A percentile compares a stretch with the other conserved stretches of the same genome.
Conservation (phyloP, 345 rosid species). For the Sonneratia caseolaris region DNA sequence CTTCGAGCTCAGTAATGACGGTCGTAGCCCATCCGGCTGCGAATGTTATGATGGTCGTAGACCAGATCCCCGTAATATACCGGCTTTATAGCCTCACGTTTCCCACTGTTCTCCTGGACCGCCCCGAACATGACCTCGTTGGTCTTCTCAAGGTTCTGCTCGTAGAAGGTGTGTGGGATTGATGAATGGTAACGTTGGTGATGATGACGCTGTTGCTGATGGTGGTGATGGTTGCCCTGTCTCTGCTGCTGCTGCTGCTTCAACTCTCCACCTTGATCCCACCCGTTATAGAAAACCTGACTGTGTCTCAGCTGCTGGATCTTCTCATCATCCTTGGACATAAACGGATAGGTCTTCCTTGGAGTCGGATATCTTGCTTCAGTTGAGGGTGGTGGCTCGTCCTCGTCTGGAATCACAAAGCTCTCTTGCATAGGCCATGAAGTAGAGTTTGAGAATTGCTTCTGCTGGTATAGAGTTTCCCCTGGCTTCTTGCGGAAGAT, state of each 20-base stretch:
- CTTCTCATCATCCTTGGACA: conserved; percentile 92
- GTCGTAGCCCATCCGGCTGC: conserved; percentile 31
- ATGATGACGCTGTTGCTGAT: conserved; percentile 46
- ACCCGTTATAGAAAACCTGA: conserved; percentile 56
- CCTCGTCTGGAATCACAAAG: conserved; percentile 61
- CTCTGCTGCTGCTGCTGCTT: conserved; percentile 38
- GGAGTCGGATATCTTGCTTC: conserved; percentile 83
- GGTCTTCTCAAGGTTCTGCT: conserved; percentile 66
- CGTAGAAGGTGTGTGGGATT: conserved; percentile 60
- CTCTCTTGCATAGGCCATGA: conserved; percentile 68
- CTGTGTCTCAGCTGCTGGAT: conserved; percentile 82
- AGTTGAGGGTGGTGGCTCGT: conserved; percentile 82
- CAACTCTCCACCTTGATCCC: conserved; percentile 65
- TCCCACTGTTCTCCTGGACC: conserved; percentile 59
- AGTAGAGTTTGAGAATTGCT: conserved; percentile 20
- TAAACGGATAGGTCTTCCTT: conserved; percentile 76
- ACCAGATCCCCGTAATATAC: conserved; percentile 37
- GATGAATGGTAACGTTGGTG: conserved; percentile 68
- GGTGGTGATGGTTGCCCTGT: conserved; percentile 28
- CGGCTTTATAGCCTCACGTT: conserved; percentile 40
- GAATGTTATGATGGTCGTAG: conserved; percentile 40
- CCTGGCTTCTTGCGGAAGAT: conserved; percentile 39
- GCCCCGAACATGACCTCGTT: conserved; percentile 85
- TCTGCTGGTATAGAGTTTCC: conserved; percentile 22
- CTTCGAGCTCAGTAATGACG: conserved; percentile 25